Evolutionary conservation across 2,329 filamentous ascomycete species (phyloP).

Genomic region (Trichoderma koningiopsis): DNA sequence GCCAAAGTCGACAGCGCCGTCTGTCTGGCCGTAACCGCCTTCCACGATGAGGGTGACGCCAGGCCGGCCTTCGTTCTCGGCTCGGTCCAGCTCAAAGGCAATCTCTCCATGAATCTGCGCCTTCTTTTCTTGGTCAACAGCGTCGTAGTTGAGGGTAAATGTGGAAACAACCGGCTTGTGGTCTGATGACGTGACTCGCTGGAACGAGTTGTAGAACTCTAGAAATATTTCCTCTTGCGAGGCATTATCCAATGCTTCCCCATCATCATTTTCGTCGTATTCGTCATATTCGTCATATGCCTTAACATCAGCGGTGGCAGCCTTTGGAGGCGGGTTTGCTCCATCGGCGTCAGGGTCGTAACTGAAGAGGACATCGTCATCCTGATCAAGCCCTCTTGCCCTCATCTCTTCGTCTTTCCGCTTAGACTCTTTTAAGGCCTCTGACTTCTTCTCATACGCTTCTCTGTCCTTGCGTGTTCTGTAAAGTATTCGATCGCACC

Average conservation of each 20-base stretch:
- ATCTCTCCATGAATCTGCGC: constrained; percentile 83
- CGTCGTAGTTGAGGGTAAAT: constrained; percentile 83
- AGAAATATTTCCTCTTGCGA: constrained; percentile 57
- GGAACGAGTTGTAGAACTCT: constrained; percentile 80
- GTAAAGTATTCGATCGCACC: constrained; percentile 94
- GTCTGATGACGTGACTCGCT: constrained; percentile 87
- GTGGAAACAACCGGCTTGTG: constrained; percentile 88
- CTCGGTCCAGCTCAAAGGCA: constrained; percentile 82
- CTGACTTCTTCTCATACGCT: constrained; percentile 62
- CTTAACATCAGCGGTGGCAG: constrained; percentile 36
- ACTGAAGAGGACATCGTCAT: constrained; percentile 86
- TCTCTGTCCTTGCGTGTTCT: constrained; percentile 72
- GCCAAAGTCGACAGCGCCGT: constrained; percentile 73
- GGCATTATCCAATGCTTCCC: constrained; percentile 61
- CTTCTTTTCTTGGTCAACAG: constrained; percentile 82
- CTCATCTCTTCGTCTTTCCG: constrained; percentile 85
- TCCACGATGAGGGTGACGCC: constrained; percentile 83
- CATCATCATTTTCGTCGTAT: constrained; percentile 47
- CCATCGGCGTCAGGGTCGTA: constrained; percentile 81
- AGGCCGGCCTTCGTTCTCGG: constrained; percentile 87
- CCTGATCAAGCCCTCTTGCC: constrained; percentile 72
- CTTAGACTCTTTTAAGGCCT: constrained; percentile 66
- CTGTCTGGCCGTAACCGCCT: constrained; percentile 47
- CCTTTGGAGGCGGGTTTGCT: constrained; percentile 43
- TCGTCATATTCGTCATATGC: constrained; percentile 64